Evolutionary conservation across 140 eudicot genomes (phyloP).

Genomic region (Erigeron philadelphicus): DNA sequence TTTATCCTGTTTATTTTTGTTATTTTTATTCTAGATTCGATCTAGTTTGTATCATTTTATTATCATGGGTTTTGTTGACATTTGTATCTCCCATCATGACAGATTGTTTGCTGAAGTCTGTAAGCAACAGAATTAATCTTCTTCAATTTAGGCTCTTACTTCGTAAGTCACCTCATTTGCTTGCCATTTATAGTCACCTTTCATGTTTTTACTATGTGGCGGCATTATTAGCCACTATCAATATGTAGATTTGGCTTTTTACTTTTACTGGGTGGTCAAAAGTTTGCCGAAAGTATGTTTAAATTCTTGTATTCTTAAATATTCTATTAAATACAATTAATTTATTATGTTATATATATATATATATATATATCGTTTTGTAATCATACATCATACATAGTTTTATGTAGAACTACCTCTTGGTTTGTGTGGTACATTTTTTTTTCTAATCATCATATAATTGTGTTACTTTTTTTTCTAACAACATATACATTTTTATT

Average conservation of each 20-base stretch:
- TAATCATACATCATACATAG: not conserved
- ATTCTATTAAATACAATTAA: not conserved
- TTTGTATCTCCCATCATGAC: slow-evolving; percentile 29
- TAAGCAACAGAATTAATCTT: slow-evolving; percentile 32
- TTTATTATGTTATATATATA: not conserved
- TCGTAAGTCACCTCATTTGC: slow-evolving; percentile 36
- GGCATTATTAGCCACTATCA: not conserved
- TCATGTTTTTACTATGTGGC: not conserved
- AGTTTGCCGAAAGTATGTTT: not conserved
- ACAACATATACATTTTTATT: too few species aligned
- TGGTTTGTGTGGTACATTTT: not conserved
- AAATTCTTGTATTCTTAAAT: not conserved
- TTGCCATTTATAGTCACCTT: not conserved
- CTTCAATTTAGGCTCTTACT: slow-evolving; percentile 52
- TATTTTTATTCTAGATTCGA: too few species aligned
- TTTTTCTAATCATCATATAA: not conserved
- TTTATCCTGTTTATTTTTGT: too few species aligned
- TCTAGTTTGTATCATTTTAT: too few species aligned
- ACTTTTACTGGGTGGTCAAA: not conserved
- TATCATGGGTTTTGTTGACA: not conserved
- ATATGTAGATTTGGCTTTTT: not conserved
- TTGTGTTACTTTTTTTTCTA: not conserved
- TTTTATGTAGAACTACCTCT: not conserved
- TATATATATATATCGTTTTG: not conserved
- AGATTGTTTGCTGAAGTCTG: slow-evolving; percentile 33